Conservation (phyloP, 2,329 filamentous ascomycete genomes). For the Calonectria hongkongensis region DNA sequence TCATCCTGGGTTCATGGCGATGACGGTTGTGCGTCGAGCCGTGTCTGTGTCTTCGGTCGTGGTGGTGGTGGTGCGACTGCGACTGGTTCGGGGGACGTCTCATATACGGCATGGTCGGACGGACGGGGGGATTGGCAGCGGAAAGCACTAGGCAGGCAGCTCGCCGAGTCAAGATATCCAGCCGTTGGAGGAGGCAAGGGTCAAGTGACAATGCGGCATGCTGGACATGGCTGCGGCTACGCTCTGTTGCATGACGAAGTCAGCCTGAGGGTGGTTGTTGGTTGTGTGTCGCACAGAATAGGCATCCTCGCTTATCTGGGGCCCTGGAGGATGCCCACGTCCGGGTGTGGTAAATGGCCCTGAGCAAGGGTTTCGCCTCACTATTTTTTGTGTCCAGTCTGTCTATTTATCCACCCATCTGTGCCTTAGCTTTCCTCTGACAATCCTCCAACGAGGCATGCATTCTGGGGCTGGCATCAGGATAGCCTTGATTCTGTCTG, state of each 20-base stretch:
- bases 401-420: background rate
- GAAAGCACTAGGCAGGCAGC: background rate
- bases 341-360: background rate
- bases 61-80: background rate
- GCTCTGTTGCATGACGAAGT: background rate
- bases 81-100: background rate
- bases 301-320: too few species aligned
- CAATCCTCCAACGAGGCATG: background rate
- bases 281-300: background rate
- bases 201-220: background rate
- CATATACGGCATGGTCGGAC: background rate
- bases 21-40: background rate
- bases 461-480: background rate
- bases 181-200: background rate
- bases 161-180: background rate
- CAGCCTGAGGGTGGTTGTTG: background rate
- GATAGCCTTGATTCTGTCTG: background rate
- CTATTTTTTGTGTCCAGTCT: too few species aligned
- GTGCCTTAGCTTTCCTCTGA: background rate
- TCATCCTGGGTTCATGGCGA: constrained; percentile 1
- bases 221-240: background rate
- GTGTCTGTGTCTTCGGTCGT: background rate
- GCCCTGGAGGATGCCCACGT: too few species aligned
- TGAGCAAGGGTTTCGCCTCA: constrained; percentile 1
- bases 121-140: background rate